Conservation (phyloP, 2,329 filamentous ascomycete genomes). For the Pseudonectria foliicola region DNA sequence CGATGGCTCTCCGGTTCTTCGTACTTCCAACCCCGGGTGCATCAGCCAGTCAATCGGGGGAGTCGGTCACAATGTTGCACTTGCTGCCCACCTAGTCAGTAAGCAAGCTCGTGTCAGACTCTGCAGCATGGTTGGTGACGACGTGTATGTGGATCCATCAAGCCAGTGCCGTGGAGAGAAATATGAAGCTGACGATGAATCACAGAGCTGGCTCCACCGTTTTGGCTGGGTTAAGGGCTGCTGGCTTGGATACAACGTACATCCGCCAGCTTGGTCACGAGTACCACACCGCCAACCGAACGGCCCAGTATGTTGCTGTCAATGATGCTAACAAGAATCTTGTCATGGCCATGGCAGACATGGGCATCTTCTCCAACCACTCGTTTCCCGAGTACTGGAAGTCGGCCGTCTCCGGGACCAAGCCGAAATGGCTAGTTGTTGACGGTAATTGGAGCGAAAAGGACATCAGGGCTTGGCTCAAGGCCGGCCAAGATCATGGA, state of each 20-base stretch:
- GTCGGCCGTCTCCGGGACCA: conserved; percentile 45
- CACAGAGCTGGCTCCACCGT: conserved; percentile 65
- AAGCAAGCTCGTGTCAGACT: conserved; percentile 57
- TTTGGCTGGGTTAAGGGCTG: conserved; percentile 54
- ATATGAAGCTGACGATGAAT: no score
- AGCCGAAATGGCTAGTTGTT: conserved; percentile 71
- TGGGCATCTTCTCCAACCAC: conserved; percentile 67
- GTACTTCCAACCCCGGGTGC: conserved; percentile 79
- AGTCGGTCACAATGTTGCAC: conserved; percentile 85
- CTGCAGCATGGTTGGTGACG: conserved; percentile 75
- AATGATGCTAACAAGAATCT: conserved; percentile 81
- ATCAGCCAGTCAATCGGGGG: conserved; percentile 83
- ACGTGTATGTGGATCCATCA: conserved; percentile 45
- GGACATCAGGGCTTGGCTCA: conserved; percentile 61
- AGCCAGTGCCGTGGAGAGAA: conserved; percentile 1
- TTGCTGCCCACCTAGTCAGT: conserved; percentile 66
- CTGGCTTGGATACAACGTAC: conserved; percentile 57
- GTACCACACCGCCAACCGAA: conserved; percentile 51
- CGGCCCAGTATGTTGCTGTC: conserved; percentile 85
- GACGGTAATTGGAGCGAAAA: conserved; percentile 78
- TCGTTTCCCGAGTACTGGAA: conserved; percentile 52
- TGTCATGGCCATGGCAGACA: conserved; percentile 91
- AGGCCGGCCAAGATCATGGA: conserved; percentile 47
- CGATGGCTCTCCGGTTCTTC: conserved; percentile 41
- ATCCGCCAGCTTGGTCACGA: conserved; percentile 50